Base-by-base conservation (phyloP, 2,329 filamentous ascomycete species). In the Diaporthe citri region DNA sequence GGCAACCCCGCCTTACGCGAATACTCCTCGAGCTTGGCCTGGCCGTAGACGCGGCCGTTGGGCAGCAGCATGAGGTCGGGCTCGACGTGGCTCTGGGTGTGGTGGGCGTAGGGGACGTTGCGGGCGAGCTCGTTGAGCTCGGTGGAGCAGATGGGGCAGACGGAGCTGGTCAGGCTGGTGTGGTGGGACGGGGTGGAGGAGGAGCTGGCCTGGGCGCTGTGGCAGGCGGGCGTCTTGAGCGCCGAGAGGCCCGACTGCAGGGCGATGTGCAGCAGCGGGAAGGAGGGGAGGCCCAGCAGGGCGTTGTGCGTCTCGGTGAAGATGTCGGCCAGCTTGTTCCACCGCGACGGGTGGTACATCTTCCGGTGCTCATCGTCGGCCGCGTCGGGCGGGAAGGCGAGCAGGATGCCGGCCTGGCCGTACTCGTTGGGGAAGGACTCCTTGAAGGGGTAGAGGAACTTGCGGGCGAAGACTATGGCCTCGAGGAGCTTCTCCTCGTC, bases 101-200 rank as follows among this genome's bases (percentile, higher is more conserved):
- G 97, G 81, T 98, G 94, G 3, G 97, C 97, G 80, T 98, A 98
- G 0, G 97, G 97, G 59, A 99, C 94, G 79, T 93, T 93, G 70
- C 93, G 89, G 2, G 97, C 96, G 46, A 99, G 90, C 80, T 96
- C 94, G 83, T 98, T 98, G 73, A 99, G 90, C 84, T 99, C 97
- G 0, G 94, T 97, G 64, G 94, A 97, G 87, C 97, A 99, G 81
- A 99, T 98, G 4, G 97, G 97, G 80, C 97, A 99, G 56, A 98
- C 92, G 66, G 92, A 93, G 10, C 94, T 93, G 2, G 91, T 92
- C 1, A 93, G 89, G 39, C 86, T 88, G n/a, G 85, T 82, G n/a
- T 83, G 81, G 78, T 86, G 84, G 25, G 80, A 80, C n/a, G 81
- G 79, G 10, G 80, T 67, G 71, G 51, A 22, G 72, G 64, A 72